phyloP scores from a whole-genome alignment of 2,329 filamentous ascomycete species.

The Arachnomyces sp. region DNA sequence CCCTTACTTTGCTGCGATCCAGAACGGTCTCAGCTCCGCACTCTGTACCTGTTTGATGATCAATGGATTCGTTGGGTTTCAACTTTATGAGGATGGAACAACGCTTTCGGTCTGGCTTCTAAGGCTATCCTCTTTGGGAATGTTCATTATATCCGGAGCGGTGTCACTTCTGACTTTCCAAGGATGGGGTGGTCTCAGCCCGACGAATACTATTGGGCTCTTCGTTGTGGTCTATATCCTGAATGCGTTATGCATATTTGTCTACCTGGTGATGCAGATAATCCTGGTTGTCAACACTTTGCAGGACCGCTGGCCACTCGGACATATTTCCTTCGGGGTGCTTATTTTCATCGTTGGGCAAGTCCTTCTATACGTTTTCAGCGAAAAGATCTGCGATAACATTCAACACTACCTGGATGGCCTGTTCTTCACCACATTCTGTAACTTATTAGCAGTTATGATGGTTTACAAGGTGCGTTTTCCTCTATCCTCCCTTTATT shows the following conservation, averaged over 20 bases:
- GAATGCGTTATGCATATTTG: conserved; percentile 75
- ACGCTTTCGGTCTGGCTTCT: conserved; percentile 89
- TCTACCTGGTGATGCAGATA: conserved; percentile 83
- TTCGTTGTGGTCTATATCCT: conserved; percentile 90
- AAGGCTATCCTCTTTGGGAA: conserved; percentile 65
- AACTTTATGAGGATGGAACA: conserved; percentile 95
- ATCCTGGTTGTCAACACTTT: conserved; percentile 82
- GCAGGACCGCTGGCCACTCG: conserved; percentile 90
- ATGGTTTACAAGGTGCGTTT: conserved; percentile 90
- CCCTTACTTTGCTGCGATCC: conserved; percentile 83
- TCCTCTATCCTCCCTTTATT: conserved; percentile 1
- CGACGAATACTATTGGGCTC: conserved; percentile 77
- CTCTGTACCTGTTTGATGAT: conserved; percentile 84
- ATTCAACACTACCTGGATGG: conserved; percentile 91
- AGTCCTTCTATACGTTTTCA: conserved; percentile 86
- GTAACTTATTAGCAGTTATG: conserved; percentile 93
- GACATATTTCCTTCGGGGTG: conserved; percentile 81
- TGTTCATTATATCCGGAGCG: conserved; percentile 80
- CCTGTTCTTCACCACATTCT: conserved; percentile 86
- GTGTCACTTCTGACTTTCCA: conserved; percentile 91
- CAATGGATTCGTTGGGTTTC: conserved; percentile 97
- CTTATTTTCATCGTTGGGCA: conserved; percentile 90
- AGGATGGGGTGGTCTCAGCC: conserved; percentile 75
- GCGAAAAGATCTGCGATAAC: conserved; percentile 71
- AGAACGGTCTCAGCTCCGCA: conserved; percentile 77